Base-by-base conservation (phyloP, 108 stramenopile genomes). In the Cylindrotheca fusiformis region DNA sequence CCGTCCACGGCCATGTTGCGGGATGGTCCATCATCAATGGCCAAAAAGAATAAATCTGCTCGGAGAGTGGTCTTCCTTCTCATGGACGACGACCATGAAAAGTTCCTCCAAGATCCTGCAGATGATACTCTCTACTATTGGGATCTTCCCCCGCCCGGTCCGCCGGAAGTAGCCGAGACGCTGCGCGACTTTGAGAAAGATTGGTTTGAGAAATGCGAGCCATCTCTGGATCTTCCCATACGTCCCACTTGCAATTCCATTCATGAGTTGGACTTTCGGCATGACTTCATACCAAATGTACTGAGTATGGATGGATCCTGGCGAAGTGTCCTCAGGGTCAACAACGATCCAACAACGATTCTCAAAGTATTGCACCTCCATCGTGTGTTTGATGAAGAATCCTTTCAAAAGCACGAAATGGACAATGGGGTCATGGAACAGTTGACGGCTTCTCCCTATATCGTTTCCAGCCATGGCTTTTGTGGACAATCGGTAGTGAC, bases 391-490 rank as follows among this genome's bases (percentile, higher is more conserved):
- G 70, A 84, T 57, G 56, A 74, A 20, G 82, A 90, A 61, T 79
- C 82, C 28, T 85, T 73, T 31, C 74, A 81, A 55, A 61, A 69
- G 6, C 81, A 93, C 32, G 58, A 76, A 31, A 60, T 79, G 10
- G 86, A 91, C 61, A 80, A 74, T 31, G 56, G 81, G 1, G 80
- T 78, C 48, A 87, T 87, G 90, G 86, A 87, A 59, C 81, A 68
- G 6, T 64, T 91, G 33, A 75, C 86, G 21, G 63, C 76, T 6
- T 69, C 55, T 30, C 72, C 71, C 1, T 83, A 68, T 45, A 65
- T 91, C 4, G 75, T 87, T 55, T 55, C 70, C 17, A 50, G 68
- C 20, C 72, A 80, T 66, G 84, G 73, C 10, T 91, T 84, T 66
- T 91, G 90, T 64, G 90, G 81, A 18, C 73, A 79, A 41, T 83